These are phyloP conservation scores for Suillus variegatus DNA, from an alignment of 768 basidiomycete genomes.

Conservation along the genomic window DNA sequence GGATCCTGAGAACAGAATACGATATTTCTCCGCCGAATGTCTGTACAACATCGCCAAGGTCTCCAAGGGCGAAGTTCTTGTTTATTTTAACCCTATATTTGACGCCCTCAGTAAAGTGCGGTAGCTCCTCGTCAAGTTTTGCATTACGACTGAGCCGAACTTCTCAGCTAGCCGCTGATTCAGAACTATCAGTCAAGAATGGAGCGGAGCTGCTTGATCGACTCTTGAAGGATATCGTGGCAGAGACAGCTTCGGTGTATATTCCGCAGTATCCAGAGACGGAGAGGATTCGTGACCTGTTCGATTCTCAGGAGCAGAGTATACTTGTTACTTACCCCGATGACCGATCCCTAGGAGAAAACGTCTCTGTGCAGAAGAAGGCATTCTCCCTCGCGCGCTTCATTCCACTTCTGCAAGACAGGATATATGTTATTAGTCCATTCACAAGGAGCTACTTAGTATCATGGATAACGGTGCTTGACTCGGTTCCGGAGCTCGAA, in stretches of 20 bases:
- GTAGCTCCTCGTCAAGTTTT: conserved; percentile 3
- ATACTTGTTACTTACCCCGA: conserved; percentile 71
- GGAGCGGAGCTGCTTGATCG: conserved; percentile 96
- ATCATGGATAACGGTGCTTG: conserved; percentile 93
- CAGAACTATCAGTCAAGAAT: conserved; percentile 95
- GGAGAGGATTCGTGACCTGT: conserved; percentile 55
- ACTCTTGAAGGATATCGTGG: conserved; percentile 96
- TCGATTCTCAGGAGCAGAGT: conserved; percentile 46
- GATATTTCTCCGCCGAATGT: conserved; percentile 98
- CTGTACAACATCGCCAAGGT: conserved; percentile 98
- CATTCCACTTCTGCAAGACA: conserved; percentile 89
- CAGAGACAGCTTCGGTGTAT: conserved; percentile 94
- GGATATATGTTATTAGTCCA: conserved; percentile 94
- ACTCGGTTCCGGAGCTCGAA: conserved; percentile 96
- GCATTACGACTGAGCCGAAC: conserved; percentile 13
- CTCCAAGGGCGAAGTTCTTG: conserved; percentile 93
- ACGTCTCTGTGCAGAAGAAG: conserved; percentile 48
- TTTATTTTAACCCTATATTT: conserved; percentile 98
- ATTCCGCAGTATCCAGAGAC: conserved; percentile 86
- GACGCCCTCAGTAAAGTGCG: conserved; percentile 93
- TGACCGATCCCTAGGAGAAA: conserved; percentile 38
- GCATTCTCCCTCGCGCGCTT: conserved; percentile 95
- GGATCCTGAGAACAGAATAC: conserved; percentile 91
- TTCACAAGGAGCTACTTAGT: conserved; percentile 97
- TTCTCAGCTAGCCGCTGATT: conserved; percentile 88